These are phyloP conservation scores for Aspergillus alliaceus DNA, from an alignment of 2,329 filamentous ascomycete species.

Conservation along the genomic window DNA sequence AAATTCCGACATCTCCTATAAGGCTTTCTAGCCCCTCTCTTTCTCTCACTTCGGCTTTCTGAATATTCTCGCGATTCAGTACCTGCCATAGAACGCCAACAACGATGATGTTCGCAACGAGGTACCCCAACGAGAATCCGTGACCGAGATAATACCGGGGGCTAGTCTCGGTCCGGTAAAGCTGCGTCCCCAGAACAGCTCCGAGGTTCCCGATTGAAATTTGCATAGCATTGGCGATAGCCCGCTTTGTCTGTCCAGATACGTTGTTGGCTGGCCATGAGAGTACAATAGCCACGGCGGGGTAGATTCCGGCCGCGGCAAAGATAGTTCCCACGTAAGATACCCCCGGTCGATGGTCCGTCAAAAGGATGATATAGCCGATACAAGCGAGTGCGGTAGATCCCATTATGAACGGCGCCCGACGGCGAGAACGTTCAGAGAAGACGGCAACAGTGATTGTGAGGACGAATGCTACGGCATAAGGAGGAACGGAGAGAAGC, in stretches of 20 bases:
- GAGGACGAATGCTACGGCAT: slow-evolving; percentile 61
- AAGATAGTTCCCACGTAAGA: slow-evolving; percentile 64
- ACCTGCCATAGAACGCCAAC: slow-evolving; percentile 54
- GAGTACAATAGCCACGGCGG: slow-evolving; percentile 61
- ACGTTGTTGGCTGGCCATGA: slow-evolving; percentile 74
- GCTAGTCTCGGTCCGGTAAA: slow-evolving; percentile 62
- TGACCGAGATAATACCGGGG: slow-evolving; percentile 68
- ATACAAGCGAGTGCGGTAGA: slow-evolving; percentile 58
- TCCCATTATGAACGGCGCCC: slow-evolving; percentile 64
- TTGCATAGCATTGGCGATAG: slow-evolving; percentile 68
- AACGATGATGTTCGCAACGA: slow-evolving; percentile 59
- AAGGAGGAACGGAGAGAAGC: slow-evolving; percentile 64
- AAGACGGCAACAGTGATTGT: slow-evolving; percentile 60
- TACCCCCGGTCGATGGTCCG: slow-evolving; percentile 54
- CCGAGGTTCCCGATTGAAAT: slow-evolving; percentile 71
- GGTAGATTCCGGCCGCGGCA: slow-evolving; percentile 67
- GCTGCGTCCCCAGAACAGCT: slow-evolving; percentile 67
- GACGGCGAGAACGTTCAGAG: slow-evolving; percentile 58
- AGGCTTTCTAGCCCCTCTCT: slow-evolving; percentile 30
- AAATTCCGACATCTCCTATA: slow-evolving; percentile 49
- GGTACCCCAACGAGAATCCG: slow-evolving; percentile 64
- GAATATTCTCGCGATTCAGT: slow-evolving; percentile 59
- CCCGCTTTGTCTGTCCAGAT: slow-evolving; percentile 68
- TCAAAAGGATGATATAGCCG: slow-evolving; percentile 63
- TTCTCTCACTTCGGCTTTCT: slow-evolving; percentile 50